Evolutionary conservation across 2,329 filamentous ascomycete genomes (phyloP).

Genomic region (Ambrosiella cleistominuta): DNA sequence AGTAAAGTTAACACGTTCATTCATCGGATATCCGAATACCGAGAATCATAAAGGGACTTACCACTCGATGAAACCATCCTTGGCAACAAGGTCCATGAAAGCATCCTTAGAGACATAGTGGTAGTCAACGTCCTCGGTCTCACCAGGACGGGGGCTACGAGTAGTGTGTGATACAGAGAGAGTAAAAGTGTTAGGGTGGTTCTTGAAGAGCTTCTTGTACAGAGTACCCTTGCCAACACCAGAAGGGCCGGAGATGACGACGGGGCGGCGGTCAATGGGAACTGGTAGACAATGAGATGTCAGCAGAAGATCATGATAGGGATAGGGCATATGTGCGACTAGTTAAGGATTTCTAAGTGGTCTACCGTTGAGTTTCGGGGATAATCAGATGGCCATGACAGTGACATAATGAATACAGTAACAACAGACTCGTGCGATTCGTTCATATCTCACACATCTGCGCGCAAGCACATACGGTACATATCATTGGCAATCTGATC

Average conservation of each 20-base stretch:
- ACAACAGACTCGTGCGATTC: no score
- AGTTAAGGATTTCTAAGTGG: no score
- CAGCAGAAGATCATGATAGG: no score
- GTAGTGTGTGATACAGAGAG: conserved; percentile 62
- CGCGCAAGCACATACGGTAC: no score
- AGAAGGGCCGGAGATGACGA: conserved; percentile 65
- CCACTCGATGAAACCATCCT: conserved; percentile 60
- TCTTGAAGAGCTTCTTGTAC: conserved; percentile 50
- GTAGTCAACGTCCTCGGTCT: conserved; percentile 64
- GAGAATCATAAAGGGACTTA: neutral
- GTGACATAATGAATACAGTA: no score
- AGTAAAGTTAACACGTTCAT: neutral
- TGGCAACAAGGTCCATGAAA: conserved; percentile 50
- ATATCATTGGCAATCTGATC: no score
- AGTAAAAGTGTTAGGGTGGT: conserved; percentile 32
- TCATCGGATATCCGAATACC: neutral
- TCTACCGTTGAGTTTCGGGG: no score
- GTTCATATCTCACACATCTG: no score
- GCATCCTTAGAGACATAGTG: conserved; percentile 51
- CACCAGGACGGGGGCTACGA: conserved; percentile 54
- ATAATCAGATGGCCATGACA: no score
- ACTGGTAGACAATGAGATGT: neutral
- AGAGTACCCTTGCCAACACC: conserved; percentile 72
- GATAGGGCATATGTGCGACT: no score
- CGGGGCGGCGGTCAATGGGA: conserved; percentile 38